These are phyloP conservation scores for Sechiopsis laciniata DNA, from an alignment of 306 rosid species.

Conservation along the genomic window DNA sequence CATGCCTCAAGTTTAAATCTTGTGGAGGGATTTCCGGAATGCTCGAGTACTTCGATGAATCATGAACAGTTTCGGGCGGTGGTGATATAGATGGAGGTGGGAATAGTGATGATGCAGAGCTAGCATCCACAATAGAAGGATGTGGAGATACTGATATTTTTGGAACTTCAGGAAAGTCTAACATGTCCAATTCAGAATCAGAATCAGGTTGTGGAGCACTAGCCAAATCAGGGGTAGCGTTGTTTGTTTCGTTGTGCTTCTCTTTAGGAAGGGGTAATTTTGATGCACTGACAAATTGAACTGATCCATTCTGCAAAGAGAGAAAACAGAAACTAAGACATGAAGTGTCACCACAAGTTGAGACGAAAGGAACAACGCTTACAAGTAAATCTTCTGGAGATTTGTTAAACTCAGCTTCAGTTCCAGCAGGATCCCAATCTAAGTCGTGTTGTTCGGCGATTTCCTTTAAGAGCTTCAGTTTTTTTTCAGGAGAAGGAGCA, in stretches of 20 bases:
- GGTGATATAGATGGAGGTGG: constrained; percentile 32
- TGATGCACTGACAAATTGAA: constrained; percentile 51
- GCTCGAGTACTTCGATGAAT: constrained; percentile 33
- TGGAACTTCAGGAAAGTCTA: constrained; percentile 85
- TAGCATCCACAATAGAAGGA: constrained; percentile 28
- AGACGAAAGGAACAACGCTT: constrained; percentile 26
- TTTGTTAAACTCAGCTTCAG: constrained; percentile 70
- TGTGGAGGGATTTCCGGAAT: constrained; percentile 26
- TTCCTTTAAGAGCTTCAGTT: constrained; percentile 78
- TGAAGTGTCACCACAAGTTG: constrained; percentile 7
- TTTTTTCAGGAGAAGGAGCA: constrained; percentile 86
- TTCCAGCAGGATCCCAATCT: constrained; percentile 90
- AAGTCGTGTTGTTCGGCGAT: constrained; percentile 84
- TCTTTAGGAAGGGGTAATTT: constrained; percentile 63
- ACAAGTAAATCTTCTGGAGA: constrained; percentile 82
- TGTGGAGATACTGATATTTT: constrained; percentile 37
- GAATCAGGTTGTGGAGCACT: constrained; percentile 49
- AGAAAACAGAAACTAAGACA: constrained; percentile 12
- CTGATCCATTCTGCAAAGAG: constrained; percentile 55
- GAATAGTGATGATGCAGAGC: constrained; percentile 44
- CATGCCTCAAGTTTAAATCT: constrained; percentile 27
- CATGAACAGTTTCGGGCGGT: constrained; percentile 34
- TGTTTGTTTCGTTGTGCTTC: constrained; percentile 45
- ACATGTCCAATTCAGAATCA: constrained; percentile 55
- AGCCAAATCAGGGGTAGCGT: constrained; percentile 32